Conservation (phyloP, 805 yeast genomes). For the Suhomyces sp. region DNA sequence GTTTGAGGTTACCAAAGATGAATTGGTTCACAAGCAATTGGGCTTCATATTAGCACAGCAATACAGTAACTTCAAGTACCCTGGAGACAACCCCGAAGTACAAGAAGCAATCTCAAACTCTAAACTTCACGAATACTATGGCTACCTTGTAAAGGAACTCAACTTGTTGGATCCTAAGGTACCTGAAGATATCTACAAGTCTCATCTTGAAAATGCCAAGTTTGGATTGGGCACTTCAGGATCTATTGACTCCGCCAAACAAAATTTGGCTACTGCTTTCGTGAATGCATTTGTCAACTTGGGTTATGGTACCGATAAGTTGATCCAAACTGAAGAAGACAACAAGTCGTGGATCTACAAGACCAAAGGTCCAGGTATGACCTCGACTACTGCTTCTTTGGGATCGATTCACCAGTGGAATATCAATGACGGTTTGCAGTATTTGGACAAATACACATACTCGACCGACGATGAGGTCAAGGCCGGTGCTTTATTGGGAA, state of each 20-base stretch:
- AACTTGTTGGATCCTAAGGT: slow-evolving; percentile 85
- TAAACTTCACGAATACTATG: slow-evolving; percentile 72
- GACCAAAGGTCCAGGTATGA: slow-evolving; percentile 89
- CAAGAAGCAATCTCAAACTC: slow-evolving; percentile 84
- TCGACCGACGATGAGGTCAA: slow-evolving; percentile 82
- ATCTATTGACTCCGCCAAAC: slow-evolving; percentile 81
- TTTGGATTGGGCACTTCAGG: slow-evolving; percentile 58
- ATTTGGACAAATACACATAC: slow-evolving; percentile 82
- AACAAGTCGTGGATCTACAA: slow-evolving; percentile 82
- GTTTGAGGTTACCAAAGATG: slow-evolving; percentile 76
- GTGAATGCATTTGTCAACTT: slow-evolving; percentile 89
- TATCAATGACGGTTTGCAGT: slow-evolving; percentile 81
- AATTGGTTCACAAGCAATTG: slow-evolving; percentile 77
- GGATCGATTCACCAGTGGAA: slow-evolving; percentile 94
- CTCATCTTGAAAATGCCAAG: slow-evolving; percentile 74
- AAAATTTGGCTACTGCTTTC: slow-evolving; percentile 90
- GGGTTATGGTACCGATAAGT: slow-evolving; percentile 85
- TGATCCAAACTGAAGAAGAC: slow-evolving; percentile 71
- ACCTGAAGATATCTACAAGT: slow-evolving; percentile 92
- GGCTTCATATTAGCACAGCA: slow-evolving; percentile 88
- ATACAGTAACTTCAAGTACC: slow-evolving; percentile 67
- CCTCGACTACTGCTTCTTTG: slow-evolving; percentile 85
- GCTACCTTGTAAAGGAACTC: slow-evolving; percentile 79
- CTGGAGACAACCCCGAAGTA: slow-evolving; percentile 64
- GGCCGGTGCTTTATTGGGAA: slow-evolving; percentile 96